phyloP scores from a whole-genome alignment of 768 basidiomycete species.

The Boletales sp. region DNA sequence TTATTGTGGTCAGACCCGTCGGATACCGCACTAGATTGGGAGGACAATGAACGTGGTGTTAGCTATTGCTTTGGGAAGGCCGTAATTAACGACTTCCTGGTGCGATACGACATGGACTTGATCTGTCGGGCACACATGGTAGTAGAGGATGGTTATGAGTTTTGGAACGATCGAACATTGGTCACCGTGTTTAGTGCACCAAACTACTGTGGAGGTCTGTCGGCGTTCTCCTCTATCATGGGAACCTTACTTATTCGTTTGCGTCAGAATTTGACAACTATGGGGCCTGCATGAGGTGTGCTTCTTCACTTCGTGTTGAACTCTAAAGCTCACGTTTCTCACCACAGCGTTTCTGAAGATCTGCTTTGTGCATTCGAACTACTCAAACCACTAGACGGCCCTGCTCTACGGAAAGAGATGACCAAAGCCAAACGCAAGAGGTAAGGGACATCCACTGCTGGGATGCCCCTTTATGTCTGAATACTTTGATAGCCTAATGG shows the following conservation, averaged over 20 bases:
- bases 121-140: conserved; percentile 99
- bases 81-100: conserved; percentile 94
- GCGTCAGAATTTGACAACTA: conserved; percentile 88
- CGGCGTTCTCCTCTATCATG: conserved; percentile 2
- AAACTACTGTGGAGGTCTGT: conserved; percentile 92
- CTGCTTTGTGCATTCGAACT: conserved; percentile 96
- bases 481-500: conserved; percentile 27
- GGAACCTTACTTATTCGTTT: conserved; percentile 15
- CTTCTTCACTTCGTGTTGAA: conserved; percentile 1
- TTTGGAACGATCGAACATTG: conserved; percentile 98
- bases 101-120: conserved; percentile 96
- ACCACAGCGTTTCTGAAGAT: conserved; percentile 86
- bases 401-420: conserved; percentile 96
- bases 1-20: conserved; percentile 98
- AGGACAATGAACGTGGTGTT: conserved; percentile 98
- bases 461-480: neutral
- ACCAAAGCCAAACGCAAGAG: conserved; percentile 98
- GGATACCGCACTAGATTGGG: conserved; percentile 97
- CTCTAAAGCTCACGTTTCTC: conserved; percentile 13
- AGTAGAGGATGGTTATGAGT: conserved; percentile 98
- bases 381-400: conserved; percentile 91
- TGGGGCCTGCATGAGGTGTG: conserved; percentile 89
- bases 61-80: conserved; percentile 99
- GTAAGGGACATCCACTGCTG: conserved; percentile 33
- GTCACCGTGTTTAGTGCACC: conserved; percentile 99